Percentiles rank a stretch among this genome's conserved stretches.
Evolutionary conservation across 2,329 filamentous ascomycete species (phyloP).

Genomic region (Ophiostoma sp.): DNA sequence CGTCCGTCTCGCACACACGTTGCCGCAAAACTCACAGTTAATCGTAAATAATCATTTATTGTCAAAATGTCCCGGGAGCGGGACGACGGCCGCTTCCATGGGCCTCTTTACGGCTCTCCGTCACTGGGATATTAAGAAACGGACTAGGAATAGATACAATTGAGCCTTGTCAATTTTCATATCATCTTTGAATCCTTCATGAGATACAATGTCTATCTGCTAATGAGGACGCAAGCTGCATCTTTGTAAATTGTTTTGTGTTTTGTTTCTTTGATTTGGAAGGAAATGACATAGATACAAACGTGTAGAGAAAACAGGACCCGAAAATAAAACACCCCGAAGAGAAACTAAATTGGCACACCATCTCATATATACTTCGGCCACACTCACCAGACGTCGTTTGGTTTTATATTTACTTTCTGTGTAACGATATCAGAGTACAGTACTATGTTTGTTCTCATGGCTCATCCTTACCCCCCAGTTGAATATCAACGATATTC

Average conservation of each 20-base stretch:
- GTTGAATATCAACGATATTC: background rate
- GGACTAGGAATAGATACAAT: background rate
- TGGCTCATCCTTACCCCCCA: background rate
- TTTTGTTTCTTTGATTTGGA: background rate
- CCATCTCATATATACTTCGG: background rate
- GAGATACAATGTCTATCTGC: background rate
- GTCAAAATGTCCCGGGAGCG: background rate
- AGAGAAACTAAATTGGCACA: background rate
- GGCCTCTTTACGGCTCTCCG: slow-evolving; percentile 2
- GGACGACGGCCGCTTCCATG: slow-evolving; percentile 5
- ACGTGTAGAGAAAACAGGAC: no score
- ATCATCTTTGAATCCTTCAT: background rate
- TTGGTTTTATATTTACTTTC: background rate
- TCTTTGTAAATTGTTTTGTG: background rate
- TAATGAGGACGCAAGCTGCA: background rate
- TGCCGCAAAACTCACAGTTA: background rate
- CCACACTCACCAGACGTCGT: background rate
- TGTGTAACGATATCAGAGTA: no score
- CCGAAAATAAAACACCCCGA: background rate
- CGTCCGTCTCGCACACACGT: background rate
- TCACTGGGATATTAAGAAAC: background rate
- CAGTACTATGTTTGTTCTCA: no score
- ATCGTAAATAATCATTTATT: background rate
- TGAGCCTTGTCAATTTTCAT: background rate
- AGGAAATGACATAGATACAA: no score